Evolutionary conservation across 1,139 yeast genomes (phyloP).

Genomic region (Eremothecium cymbalariae): DNA sequence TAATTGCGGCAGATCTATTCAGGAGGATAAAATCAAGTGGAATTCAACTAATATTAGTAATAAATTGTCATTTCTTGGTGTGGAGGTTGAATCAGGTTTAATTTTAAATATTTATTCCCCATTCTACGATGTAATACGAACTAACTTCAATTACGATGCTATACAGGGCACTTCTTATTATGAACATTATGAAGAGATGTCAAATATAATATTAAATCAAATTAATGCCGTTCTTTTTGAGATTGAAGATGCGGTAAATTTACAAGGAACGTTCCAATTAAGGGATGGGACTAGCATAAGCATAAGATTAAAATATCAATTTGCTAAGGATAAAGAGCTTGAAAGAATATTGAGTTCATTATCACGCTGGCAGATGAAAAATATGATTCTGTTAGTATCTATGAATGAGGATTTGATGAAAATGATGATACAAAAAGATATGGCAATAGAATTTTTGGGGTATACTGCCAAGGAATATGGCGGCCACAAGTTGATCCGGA

Average conservation of each 20-base stretch:
- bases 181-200: background rate
- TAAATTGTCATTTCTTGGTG: slow-evolving; percentile 1
- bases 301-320: no score
- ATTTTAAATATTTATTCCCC: slow-evolving; percentile 2
- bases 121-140: no score
- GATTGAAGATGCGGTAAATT: slow-evolving; percentile 1
- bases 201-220: background rate
- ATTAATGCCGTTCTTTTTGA: background rate
- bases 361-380: slow-evolving; percentile 4
- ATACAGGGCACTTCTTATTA: no score
- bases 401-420: slow-evolving; percentile 5
- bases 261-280: slow-evolving; percentile 2
- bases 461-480: slow-evolving; percentile 24
- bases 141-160: no score
- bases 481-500: slow-evolving; percentile 18
- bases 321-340: no score
- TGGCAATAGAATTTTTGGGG: slow-evolving; percentile 20
- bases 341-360: slow-evolving; percentile 4
- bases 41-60: background rate
- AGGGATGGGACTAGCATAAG: background rate
- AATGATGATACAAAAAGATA: slow-evolving; percentile 14
- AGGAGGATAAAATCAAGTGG: background rate
- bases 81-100: background rate
- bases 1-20: no score
- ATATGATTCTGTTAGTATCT: background rate